A percentile compares a stretch with the other conserved stretches of the same genome.
Conservation (phyloP, 768 basidiomycete genomes). For the Xerocomus potaroensis region DNA sequence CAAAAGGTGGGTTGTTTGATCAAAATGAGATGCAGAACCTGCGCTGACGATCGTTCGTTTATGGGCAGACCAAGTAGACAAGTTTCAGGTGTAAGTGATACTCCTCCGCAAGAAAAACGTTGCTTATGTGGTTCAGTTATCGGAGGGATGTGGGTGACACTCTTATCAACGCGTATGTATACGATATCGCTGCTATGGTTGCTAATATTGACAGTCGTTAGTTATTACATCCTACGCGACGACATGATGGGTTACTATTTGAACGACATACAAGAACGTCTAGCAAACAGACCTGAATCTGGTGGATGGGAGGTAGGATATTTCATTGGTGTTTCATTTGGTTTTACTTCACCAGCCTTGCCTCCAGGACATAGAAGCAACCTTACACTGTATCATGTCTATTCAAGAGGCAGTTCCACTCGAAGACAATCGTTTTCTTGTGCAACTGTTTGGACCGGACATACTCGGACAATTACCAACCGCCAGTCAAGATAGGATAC, state of each 20-base stretch:
- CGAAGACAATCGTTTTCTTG: constrained; percentile 50
- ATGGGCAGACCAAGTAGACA: constrained; percentile 68
- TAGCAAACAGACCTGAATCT: constrained; percentile 40
- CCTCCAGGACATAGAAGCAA: constrained; percentile 76
- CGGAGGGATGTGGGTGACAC: constrained; percentile 85
- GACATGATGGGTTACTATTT: constrained; percentile 76
- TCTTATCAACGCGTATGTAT: constrained; percentile 76
- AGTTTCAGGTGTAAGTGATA: constrained; percentile 65
- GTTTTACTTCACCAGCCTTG: constrained; percentile 1
- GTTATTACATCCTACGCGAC: constrained; percentile 82
- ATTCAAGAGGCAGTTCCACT: constrained; percentile 82
- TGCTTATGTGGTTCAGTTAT: constrained; percentile 46
- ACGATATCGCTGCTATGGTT: background rate
- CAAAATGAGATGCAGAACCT: background rate
- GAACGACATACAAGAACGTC: constrained; percentile 52
- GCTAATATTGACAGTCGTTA: constrained; percentile 27
- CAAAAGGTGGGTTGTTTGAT: constrained; percentile 51
- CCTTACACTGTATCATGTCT: constrained; percentile 79
- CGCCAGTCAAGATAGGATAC: constrained; percentile 57
- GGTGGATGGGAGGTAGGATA: constrained; percentile 73
- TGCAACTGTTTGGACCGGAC: constrained; percentile 65
- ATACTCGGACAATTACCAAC: constrained; percentile 68
- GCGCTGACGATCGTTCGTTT: constrained; percentile 8
- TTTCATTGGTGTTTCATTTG: background rate
- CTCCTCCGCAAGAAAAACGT: background rate